phyloP scores from a whole-genome alignment of 345 rosid species.

The Hibiscus syriacus region DNA sequence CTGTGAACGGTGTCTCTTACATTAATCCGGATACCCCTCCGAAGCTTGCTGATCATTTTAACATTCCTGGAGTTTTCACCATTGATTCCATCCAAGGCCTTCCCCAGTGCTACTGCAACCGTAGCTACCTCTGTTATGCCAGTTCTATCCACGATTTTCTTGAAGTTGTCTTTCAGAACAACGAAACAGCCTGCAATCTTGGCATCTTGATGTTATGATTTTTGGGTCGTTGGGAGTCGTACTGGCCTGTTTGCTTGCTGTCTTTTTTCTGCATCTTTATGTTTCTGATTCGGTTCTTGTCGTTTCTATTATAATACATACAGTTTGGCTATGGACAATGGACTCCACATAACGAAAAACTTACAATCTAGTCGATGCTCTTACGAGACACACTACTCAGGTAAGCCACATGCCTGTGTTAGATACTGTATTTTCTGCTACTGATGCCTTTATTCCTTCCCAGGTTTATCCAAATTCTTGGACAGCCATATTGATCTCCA shows the following conservation, averaged over 20 bases:
- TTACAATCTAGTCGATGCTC: slow-evolving; percentile 69
- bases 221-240: slow-evolving; percentile 76
- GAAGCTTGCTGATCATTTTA: slow-evolving; percentile 78
- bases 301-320: background rate
- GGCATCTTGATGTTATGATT: slow-evolving; percentile 96
- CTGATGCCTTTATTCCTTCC: background rate
- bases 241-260: background rate
- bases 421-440: background rate
- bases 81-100: slow-evolving; percentile 38
- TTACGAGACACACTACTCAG: slow-evolving; percentile 85
- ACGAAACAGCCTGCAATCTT: slow-evolving; percentile 61
- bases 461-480: slow-evolving; percentile 88
- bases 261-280: background rate
- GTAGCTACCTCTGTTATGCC: slow-evolving; percentile 63
- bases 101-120: slow-evolving; percentile 40
- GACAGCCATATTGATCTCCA: slow-evolving; percentile 66
- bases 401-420: slow-evolving; percentile 22
- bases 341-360: slow-evolving; percentile 40
- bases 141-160: slow-evolving; percentile 48
- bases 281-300: slow-evolving; percentile 13
- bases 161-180: slow-evolving; percentile 80
- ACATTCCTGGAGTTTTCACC: slow-evolving; percentile 62
- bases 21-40: slow-evolving; percentile 71
- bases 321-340: slow-evolving; percentile 81
- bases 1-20: slow-evolving; percentile 69